phyloP scores from a whole-genome alignment of 768 basidiomycete species.

The Boletus sensibilis region DNA sequence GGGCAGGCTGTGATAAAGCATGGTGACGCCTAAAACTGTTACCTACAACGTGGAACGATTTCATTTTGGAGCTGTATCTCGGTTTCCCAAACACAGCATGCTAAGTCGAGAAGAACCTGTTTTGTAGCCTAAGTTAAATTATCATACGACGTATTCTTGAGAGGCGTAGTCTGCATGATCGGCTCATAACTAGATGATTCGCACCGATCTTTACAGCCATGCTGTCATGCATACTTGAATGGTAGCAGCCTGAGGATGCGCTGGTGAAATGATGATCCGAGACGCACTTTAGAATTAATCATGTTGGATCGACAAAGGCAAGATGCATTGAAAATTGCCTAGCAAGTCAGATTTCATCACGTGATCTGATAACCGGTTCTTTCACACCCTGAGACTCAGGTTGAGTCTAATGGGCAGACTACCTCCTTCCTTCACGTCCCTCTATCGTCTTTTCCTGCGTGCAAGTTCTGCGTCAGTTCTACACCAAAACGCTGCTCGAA shows the following conservation, averaged over 20 bases:
- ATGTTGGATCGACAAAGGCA: constrained; percentile 5
- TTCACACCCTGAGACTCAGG: not conserved
- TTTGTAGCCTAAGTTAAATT: constrained; percentile 9
- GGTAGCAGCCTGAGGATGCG: not conserved
- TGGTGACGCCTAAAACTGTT: not conserved
- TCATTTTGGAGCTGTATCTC: constrained; percentile 2
- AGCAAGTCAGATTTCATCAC: constrained; percentile 1
- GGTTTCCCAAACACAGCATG: constrained; percentile 5
- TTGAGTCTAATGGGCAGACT: constrained; percentile 16
- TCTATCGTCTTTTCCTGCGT: constrained; percentile 61
- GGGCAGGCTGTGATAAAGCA: constrained; percentile 12
- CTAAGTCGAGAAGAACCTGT: not conserved
- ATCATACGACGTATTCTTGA: not conserved
- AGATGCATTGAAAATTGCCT: not conserved
- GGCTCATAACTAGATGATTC: constrained; percentile 1
- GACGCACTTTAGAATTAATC: not conserved
- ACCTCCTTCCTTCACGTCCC: constrained; percentile 46
- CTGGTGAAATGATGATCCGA: not conserved
- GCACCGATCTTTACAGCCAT: not conserved
- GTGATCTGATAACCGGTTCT: constrained; percentile 1
- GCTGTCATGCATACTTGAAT: not conserved
- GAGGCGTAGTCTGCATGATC: constrained; percentile 3
- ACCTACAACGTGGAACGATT: constrained; percentile 12
- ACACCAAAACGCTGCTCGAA: constrained; percentile 45
- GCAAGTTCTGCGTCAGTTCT: constrained; percentile 57